phyloP scores from a whole-genome alignment of 352 stramenopile species.

The Pythium rhizo-oryzae region DNA sequence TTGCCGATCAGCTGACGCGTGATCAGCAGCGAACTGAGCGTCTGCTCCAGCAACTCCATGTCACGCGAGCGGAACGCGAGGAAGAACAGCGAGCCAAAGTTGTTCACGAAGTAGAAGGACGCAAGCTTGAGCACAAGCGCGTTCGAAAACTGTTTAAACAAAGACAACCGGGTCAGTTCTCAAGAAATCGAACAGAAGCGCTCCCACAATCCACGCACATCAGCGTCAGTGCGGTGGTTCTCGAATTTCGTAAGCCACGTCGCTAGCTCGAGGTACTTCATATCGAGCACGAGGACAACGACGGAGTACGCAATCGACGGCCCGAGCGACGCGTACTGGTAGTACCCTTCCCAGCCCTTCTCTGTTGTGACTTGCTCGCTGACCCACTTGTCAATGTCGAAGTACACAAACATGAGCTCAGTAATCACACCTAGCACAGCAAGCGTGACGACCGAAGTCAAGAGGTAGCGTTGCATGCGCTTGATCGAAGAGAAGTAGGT shows the following conservation, averaged over 20 bases:
- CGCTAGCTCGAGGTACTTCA: conserved; percentile 91
- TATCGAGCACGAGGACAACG: conserved; percentile 76
- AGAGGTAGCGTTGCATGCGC: conserved; percentile 72
- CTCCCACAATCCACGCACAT: conserved; percentile 47
- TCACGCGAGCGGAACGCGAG: conserved; percentile 92
- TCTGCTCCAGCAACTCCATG: conserved; percentile 91
- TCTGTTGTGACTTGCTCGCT: conserved; percentile 51
- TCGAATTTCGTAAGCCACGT: conserved; percentile 93
- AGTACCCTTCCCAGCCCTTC: conserved; percentile 70
- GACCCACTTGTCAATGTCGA: conserved; percentile 74
- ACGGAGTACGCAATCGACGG: conserved; percentile 78
- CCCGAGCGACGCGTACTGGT: conserved; percentile 66
- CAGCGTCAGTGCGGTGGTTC: conserved; percentile 91
- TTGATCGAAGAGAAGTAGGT: conserved; percentile 84
- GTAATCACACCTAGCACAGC: conserved; percentile 69
- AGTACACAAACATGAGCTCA: conserved; percentile 84
- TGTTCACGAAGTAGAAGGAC: conserved; percentile 98
- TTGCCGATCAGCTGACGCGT: conserved; percentile 84
- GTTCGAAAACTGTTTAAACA: conserved; percentile 73
- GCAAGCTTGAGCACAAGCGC: conserved; percentile 97
- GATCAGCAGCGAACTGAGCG: conserved; percentile 83
- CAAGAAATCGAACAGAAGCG: too few relatives aligned
- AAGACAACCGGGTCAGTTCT: neutral
- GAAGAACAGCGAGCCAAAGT: conserved; percentile 97
- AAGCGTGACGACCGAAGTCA: conserved; percentile 74